Conservation (phyloP, 179 eudicot species). For the Silene noctiflora region DNA sequence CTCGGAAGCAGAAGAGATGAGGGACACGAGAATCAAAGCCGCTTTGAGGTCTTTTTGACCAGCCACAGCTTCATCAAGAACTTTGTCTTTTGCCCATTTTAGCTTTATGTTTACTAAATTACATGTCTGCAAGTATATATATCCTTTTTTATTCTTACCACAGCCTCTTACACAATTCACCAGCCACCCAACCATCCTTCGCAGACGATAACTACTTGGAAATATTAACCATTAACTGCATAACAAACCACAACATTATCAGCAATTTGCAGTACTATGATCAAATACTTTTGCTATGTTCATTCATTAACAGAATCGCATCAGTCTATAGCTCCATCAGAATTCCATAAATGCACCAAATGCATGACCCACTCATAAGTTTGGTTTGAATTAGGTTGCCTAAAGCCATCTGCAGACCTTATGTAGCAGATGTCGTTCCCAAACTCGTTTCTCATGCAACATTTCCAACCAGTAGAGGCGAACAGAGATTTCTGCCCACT, state of each 20-base stretch:
- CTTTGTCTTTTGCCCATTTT: conserved; percentile 78
- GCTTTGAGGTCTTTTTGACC: conserved; percentile 62
- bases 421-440: too few species aligned
- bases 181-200: conserved; percentile 45
- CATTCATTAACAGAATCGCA: too few species aligned
- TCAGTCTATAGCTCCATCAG: too few species aligned
- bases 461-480: neutral
- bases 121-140: conserved; percentile 44
- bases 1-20: conserved; percentile 46
- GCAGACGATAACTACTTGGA: neutral
- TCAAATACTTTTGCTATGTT: neutral
- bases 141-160: conserved; percentile 27
- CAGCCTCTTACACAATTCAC: conserved; percentile 18
- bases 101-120: conserved; percentile 70
- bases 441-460: neutral
- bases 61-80: conserved; percentile 60
- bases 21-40: conserved; percentile 48
- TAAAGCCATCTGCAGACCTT: too few species aligned
- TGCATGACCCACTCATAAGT: too few species aligned
- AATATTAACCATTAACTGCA: conserved; percentile 4
- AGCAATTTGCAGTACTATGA: neutral
- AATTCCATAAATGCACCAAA: too few species aligned
- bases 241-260: neutral
- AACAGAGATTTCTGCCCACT: too few species aligned
- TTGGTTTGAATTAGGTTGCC: too few species aligned